Conservation (phyloP, 331 rosid species). For the Rosa hybrid region DNA sequence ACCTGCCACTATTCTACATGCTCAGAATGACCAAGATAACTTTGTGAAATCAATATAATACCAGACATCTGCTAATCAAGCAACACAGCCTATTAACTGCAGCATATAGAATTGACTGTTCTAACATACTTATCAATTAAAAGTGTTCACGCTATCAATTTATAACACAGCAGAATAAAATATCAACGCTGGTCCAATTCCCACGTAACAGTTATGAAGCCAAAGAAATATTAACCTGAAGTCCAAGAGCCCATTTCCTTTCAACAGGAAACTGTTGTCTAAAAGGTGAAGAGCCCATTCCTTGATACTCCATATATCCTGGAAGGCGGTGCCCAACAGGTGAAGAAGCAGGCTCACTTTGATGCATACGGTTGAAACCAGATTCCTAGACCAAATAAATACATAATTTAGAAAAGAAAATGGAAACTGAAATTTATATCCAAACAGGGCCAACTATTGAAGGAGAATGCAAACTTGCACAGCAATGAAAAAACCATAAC, state of each 20-base stretch:
- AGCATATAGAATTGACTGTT: neutral
- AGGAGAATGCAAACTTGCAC: neutral
- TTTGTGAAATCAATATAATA: neutral
- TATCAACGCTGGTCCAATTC: neutral
- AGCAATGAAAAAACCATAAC: neutral
- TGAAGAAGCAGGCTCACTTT: conserved; percentile 54
- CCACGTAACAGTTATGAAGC: conserved; percentile 7
- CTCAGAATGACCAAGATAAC: neutral
- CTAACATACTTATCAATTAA: neutral
- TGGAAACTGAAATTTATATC: neutral
- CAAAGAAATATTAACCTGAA: conserved; percentile 63
- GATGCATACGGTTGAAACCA: conserved; percentile 58
- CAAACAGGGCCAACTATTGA: neutral
- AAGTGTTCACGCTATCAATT: neutral
- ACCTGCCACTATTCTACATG: neutral
- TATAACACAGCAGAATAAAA: neutral
- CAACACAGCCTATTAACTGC: neutral
- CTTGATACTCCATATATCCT: conserved; percentile 67
- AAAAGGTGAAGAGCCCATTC: conserved; percentile 33
- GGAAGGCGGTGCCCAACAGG: conserved; percentile 68
- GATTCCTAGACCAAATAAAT: conserved; percentile 48
- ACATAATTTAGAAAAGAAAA: neutral
- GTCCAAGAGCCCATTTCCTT: conserved; percentile 96
- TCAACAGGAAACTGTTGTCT: conserved; percentile 72
- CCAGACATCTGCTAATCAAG: neutral